Conservation (phyloP, 164 flowering plant species). For the Vitis vinifera region DNA sequence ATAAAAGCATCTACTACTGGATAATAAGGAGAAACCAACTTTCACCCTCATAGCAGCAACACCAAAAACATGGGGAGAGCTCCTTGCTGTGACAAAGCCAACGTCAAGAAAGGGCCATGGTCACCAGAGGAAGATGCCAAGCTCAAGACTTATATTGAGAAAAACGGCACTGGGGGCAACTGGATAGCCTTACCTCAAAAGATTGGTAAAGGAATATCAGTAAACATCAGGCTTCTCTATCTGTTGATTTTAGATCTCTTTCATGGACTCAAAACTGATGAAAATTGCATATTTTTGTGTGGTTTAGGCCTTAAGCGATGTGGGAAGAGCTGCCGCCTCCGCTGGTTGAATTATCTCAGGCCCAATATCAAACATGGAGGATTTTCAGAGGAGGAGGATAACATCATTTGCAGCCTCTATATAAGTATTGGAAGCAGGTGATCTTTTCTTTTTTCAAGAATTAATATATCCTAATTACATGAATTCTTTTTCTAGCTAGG, state of each 20-base stretch:
- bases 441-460: too few species aligned
- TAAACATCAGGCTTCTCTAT: background rate
- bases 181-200: constrained; percentile 92
- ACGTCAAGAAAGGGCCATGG: constrained; percentile 93
- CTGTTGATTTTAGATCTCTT: background rate
- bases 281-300: background rate
- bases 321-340: constrained; percentile 86
- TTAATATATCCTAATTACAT: too few species aligned
- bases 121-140: constrained; percentile 88
- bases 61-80: constrained; percentile 74
- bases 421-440: constrained; percentile 88
- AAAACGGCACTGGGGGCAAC: constrained; percentile 79
- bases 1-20: background rate
- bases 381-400: constrained; percentile 86
- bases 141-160: constrained; percentile 67
- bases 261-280: too few species aligned
- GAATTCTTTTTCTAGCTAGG: too few species aligned
- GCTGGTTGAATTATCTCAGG: constrained; percentile 87
- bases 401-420: constrained; percentile 78
- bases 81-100: constrained; percentile 92
- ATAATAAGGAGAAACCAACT: background rate
- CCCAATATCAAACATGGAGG: constrained; percentile 91
- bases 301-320: constrained; percentile 76
- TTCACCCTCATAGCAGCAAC: background rate
- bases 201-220: constrained; percentile 43